Base-by-base conservation (phyloP, 345 rosid genomes). In the Citrus trifoliata region DNA sequence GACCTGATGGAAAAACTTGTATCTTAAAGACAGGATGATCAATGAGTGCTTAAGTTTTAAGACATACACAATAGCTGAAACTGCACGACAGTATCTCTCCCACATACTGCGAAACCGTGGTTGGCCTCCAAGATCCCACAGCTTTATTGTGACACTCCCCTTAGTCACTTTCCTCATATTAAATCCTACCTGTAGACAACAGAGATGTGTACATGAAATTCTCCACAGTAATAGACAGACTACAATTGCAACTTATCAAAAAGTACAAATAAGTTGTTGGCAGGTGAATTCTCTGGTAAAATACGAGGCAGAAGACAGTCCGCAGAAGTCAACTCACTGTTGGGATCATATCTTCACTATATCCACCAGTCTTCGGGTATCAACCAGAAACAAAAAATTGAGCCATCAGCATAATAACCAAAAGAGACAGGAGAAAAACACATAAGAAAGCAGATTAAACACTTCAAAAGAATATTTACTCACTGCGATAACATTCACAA, bases 261-360 rank as follows among this genome's bases (percentile, higher is more conserved):
- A 65, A 60, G 22, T n/a, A 32, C 80, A 42, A 37, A 72, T 16
- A 74, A 62, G 25, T 80, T 55, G 73, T 60, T 42, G 67, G n/a
- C 37, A 53, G 60, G 40, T 18, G 25, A 28, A 37, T 51, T 27
- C 25, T 46, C 71, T n/a, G 7, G 21, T 56, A 16, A 22, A 72
- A 21, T 10, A 58, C 19, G 37, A 21, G 80, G 74, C 55, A 48
- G 4, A 37, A 24, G n/a, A 68, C 10, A 3, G 18, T 72, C 65
- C 19, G 65, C 13, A 10, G 28, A 60, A 35, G 38, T 74, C 27
- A 8, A 51, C 89, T 59, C 27, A 91, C 95, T 40, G 96, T 93
- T n/a, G 98, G 98, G 74, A 93, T 93, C 98, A 93, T 93, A 78
- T 93, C 98, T 86, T 93, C 95, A 66, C 97, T 93, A 77, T 91